These are phyloP conservation scores for Lactifluus rugatus DNA, from an alignment of 768 basidiomycete genomes.

Conservation along the genomic window DNA sequence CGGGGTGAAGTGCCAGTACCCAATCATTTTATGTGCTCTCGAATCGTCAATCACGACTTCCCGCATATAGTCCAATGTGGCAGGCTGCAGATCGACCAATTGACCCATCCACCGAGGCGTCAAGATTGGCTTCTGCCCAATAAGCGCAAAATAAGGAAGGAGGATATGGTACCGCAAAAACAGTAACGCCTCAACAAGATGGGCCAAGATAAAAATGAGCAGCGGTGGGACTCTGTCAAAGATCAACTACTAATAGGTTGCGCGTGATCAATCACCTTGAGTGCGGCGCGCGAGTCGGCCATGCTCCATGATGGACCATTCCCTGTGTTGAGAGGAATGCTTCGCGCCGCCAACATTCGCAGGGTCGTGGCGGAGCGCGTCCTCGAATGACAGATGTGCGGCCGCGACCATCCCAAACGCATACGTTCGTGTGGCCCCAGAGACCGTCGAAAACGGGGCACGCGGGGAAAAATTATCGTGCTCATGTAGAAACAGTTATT, in stretches of 20 bases:
- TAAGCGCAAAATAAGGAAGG: constrained; percentile 19
- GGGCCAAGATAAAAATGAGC: constrained; percentile 26
- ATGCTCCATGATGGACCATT: constrained; percentile 28
- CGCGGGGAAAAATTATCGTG: constrained; percentile 26
- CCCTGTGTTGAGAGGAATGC: constrained; percentile 30
- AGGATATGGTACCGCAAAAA: constrained; percentile 27
- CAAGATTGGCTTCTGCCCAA: constrained; percentile 20
- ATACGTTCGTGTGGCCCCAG: constrained; percentile 26
- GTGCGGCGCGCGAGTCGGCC: constrained; percentile 23
- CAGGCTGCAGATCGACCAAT: constrained; percentile 27
- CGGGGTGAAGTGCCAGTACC: constrained; percentile 16
- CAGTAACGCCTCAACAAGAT: constrained; percentile 26
- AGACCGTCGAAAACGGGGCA: constrained; percentile 27
- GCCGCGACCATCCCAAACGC: constrained; percentile 31
- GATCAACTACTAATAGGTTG: constrained; percentile 15
- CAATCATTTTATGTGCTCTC: constrained; percentile 27
- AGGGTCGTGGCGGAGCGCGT: constrained; percentile 24
- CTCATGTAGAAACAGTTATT: constrained; percentile 27
- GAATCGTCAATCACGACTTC: constrained; percentile 29
- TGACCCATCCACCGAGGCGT: constrained; percentile 28
- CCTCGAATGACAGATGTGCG: constrained; percentile 30
- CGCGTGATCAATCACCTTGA: constrained; percentile 24
- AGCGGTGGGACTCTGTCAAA: constrained; percentile 26
- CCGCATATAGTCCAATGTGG: constrained; percentile 26
- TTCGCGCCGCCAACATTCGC: constrained; percentile 26